Percentiles rank a stretch among this genome's conserved stretches.
These are phyloP conservation scores for Saturnispora gosingensis DNA, from an alignment of 805 yeast species.

Conservation along the genomic window DNA sequence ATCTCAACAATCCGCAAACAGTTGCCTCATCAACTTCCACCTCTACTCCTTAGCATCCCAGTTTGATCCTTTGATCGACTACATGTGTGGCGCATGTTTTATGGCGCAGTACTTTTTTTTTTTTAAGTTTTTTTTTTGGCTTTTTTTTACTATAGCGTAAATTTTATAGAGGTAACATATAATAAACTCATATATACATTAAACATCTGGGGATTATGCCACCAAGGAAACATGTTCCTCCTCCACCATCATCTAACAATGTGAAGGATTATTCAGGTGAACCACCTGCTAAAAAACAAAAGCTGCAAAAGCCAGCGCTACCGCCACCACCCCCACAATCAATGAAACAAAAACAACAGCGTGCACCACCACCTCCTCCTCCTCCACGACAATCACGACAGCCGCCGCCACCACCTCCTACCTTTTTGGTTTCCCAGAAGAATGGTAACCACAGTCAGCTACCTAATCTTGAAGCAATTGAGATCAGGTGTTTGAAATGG, in stretches of 20 bases:
- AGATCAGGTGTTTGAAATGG: conserved; percentile 38
- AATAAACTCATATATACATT: not conserved
- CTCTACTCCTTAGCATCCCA: not conserved
- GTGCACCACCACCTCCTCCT: not conserved
- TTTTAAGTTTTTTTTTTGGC: too few relatives aligned
- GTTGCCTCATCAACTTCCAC: not conserved
- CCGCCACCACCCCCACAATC: conserved; percentile 14
- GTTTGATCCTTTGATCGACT: not conserved
- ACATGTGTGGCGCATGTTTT: not conserved
- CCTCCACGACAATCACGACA: not conserved
- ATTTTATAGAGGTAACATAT: not conserved
- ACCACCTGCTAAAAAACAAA: not conserved
- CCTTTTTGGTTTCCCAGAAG: not conserved
- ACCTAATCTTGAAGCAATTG: not conserved
- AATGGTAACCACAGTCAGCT: not conserved
- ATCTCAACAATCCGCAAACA: conserved; percentile 26
- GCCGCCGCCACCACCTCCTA: conserved; percentile 11
- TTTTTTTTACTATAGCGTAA: not conserved
- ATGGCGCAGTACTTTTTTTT: not conserved
- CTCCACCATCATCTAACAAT: conserved; percentile 9
- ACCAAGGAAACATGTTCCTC: not conserved
- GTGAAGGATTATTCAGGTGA: not conserved
- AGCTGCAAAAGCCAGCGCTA: not conserved
- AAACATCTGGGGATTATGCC: not conserved
- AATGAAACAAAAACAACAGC: not conserved